Conservation (phyloP, 306 rosid genomes). For the Lithocarpus polystachyus region DNA sequence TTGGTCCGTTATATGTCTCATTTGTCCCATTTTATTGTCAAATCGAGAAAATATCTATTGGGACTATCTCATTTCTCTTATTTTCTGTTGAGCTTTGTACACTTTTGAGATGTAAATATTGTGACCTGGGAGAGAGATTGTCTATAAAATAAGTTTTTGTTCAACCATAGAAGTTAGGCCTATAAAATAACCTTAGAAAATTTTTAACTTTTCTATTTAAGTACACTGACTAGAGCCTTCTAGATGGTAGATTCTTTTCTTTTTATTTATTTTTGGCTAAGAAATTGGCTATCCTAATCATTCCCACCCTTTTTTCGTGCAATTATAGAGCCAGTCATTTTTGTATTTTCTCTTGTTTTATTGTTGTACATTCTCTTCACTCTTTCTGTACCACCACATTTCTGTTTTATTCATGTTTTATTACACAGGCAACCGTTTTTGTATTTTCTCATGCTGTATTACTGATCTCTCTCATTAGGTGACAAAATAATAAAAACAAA, state of each 20-base stretch:
- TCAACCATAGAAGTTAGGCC: no score
- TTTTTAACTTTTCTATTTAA: background rate
- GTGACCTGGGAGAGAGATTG: no score
- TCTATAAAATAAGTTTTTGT: no score
- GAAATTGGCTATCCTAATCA: background rate
- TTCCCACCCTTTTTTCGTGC: background rate
- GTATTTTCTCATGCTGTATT: background rate
- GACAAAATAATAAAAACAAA: background rate
- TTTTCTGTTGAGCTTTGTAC: no score
- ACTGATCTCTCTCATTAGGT: background rate
- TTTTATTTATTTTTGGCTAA: background rate
- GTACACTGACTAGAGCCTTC: background rate
- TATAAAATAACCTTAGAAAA: background rate
- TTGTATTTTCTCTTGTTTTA: background rate
- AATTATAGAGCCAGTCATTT: background rate
- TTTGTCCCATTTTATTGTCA: no score
- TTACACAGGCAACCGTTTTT: background rate
- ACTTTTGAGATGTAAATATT: no score
- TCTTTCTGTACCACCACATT: background rate
- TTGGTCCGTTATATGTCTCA: no score
- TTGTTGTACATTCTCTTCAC: background rate
- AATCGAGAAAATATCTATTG: no score
- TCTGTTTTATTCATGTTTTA: background rate
- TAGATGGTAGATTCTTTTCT: background rate
- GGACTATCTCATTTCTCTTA: no score